These are phyloP conservation scores for Hypoxylon sp. DNA, from an alignment of 2,329 filamentous ascomycete genomes.

Conservation along the genomic window DNA sequence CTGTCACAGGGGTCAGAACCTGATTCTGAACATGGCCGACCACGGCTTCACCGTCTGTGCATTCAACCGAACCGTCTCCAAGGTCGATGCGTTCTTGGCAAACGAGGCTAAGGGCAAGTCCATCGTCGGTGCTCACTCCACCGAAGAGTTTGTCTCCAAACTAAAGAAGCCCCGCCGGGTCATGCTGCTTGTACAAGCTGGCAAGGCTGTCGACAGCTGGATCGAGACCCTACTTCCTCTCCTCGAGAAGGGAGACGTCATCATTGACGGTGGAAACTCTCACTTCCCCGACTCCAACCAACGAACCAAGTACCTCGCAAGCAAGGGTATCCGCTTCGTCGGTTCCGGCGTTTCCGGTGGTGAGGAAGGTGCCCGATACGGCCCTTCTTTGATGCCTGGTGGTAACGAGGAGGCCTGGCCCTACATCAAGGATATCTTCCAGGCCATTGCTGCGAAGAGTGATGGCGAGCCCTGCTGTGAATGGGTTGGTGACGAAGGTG, in stretches of 20 bases:
- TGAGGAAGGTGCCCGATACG: conserved; percentile 98
- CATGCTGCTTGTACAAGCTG: conserved; percentile 99
- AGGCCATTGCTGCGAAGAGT: conserved; percentile 97
- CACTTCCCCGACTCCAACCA: conserved; percentile 99
- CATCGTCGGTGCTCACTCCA: conserved; percentile 91
- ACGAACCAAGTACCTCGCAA: conserved; percentile 86
- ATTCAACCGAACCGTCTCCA: conserved; percentile 98
- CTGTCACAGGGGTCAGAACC: conserved; percentile 76
- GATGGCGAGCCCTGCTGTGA: conserved; percentile 98
- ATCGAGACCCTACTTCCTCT: conserved; percentile 93
- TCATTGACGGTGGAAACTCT: conserved; percentile 99
- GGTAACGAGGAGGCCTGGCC: conserved; percentile 98
- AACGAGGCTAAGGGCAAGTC: conserved; percentile 97
- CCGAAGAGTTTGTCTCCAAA: conserved; percentile 95
- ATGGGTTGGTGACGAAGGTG: conserved; percentile 99
- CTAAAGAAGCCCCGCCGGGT: conserved; percentile 96
- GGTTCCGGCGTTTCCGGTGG: conserved; percentile 98
- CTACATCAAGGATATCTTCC: conserved; percentile 98
- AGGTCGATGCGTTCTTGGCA: conserved; percentile 93
- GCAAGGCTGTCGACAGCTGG: conserved; percentile 98
- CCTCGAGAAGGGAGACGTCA: conserved; percentile 90
- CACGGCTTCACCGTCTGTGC: conserved; percentile 96
- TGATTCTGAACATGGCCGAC: conserved; percentile 91
- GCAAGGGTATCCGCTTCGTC: conserved; percentile 95
- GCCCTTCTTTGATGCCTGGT: conserved; percentile 98